Base-by-base conservation (phyloP, 305 asterid species). In the Lippia alba region DNA sequence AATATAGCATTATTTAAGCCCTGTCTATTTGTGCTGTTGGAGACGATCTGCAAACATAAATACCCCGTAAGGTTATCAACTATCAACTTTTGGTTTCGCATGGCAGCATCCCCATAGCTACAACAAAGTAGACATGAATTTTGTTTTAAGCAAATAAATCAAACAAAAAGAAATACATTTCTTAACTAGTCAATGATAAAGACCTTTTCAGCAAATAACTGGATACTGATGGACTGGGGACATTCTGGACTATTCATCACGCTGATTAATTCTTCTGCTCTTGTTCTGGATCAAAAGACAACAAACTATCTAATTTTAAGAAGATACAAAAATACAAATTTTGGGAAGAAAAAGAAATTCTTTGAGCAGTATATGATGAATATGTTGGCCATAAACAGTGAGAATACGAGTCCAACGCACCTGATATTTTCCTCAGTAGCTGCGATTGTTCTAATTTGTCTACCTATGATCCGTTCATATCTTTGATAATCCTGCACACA, bases 121-220 rank as follows among this genome's bases (percentile, higher is more conserved):
- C 41, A 32, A 61, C n/a, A n/a, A 44, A 15, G 34, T 7, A 30
- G 45, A 53, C 15, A 48, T 56, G 18, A 57, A 56, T 56, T 56
- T 59, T 40, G 0, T n/a, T 24, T 39, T 51, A 77, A 74, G 68
- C 12, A 57, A 16, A 72, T 36, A 61, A 76, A 59, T 17, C 59
- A 18, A 61, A 46, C 45, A 41, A 24, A n/a, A n/a, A n/a, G n/a
- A n/a, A 8, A 19, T 30, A 70, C 40, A 64, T 73, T 71, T 66
- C 39, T 15, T 49, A 20, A 64, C 55, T 36, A 40, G 39, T 69
- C 68, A 49, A 73, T 51, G 50, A 59, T 62, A 71, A 8, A 74
- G 75, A 91, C 99, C 96, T 84, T 82, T 71, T 94, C 85, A 4
- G 89, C 93, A 68, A 94, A 89, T 63, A 79, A 74, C 68, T 74